A percentile compares a stretch with the other conserved stretches of the same genome.
phyloP scores from a whole-genome alignment of 192 early-diverging fungal species.

The Coemansia sp. region DNA sequence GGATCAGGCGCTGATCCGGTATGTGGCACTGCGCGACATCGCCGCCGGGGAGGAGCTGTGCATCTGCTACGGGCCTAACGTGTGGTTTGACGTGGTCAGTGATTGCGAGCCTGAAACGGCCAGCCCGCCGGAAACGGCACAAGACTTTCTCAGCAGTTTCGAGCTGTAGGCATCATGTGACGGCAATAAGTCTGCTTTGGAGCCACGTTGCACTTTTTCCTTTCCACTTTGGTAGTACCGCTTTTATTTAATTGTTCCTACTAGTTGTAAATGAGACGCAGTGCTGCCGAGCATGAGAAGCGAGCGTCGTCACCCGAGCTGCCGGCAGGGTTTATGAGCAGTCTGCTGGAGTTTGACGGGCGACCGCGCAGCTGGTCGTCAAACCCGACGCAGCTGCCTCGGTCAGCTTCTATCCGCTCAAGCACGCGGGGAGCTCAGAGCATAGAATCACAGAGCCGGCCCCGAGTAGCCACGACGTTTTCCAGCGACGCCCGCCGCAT shows the following conservation, averaged over 20 bases:
- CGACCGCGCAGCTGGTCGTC: conserved; percentile 43
- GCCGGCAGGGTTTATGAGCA: conserved; percentile 12
- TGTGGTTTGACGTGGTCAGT: conserved; percentile 61
- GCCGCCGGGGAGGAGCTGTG: conserved; percentile 57
- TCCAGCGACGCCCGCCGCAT: conserved; percentile 12
- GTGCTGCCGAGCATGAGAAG: conserved; percentile 5
- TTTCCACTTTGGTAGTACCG: neutral
- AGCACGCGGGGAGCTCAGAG: conserved; percentile 1
- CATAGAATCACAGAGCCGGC: conserved; percentile 15
- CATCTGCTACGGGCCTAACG: conserved; percentile 61
- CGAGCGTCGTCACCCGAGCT: conserved; percentile 35
- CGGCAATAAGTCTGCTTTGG: neutral
- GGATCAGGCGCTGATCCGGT: conserved; percentile 53
- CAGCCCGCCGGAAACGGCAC: neutral
- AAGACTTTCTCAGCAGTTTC: neutral
- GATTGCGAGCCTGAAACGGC: neutral
- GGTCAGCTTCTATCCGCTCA: conserved; percentile 22
- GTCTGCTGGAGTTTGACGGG: conserved; percentile 25
- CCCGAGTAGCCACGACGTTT: conserved; percentile 23
- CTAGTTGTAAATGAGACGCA: conserved; percentile 4
- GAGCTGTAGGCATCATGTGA: conserved; percentile 3
- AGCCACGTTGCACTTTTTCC: neutral
- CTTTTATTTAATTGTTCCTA: neutral
- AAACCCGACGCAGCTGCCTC: neutral
- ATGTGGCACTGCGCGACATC: conserved; percentile 55